A percentile compares a stretch with the other conserved stretches of the same genome.
phyloP scores from a whole-genome alignment of 2,329 filamentous ascomycete genomes.

The Thelonectria blattea region DNA sequence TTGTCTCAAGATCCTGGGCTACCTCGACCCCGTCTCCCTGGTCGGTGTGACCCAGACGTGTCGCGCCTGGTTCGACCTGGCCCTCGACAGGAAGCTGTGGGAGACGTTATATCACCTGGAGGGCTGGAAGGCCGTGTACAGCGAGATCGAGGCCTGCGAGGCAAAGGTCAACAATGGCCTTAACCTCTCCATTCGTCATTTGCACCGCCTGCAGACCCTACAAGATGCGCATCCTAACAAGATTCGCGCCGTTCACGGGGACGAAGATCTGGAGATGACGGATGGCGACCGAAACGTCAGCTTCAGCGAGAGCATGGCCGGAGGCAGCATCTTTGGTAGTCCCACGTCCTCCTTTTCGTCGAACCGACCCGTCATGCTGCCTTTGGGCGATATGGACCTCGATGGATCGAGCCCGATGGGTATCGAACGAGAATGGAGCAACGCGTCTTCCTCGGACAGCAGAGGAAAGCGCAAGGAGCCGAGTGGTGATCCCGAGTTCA shows the following conservation, averaged over 20 bases:
- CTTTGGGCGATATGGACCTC: constrained; percentile 41
- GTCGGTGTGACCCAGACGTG: constrained; percentile 81
- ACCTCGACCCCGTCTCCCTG: constrained; percentile 81
- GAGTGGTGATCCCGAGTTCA: constrained; percentile 41
- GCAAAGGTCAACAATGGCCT: constrained; percentile 57
- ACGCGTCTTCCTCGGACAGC: constrained; percentile 37
- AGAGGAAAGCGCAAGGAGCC: constrained; percentile 47
- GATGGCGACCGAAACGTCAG: constrained; percentile 43
- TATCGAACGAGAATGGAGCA: constrained; percentile 40
- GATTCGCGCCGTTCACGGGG: constrained; percentile 58
- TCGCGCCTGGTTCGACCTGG: constrained; percentile 79
- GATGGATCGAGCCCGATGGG: constrained; percentile 38
- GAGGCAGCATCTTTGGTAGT: constrained; percentile 45
- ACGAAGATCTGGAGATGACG: constrained; percentile 57
- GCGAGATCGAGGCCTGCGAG: constrained; percentile 72
- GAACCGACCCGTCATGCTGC: constrained; percentile 33
- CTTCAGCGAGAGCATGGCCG: constrained; percentile 31
- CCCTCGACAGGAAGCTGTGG: constrained; percentile 87
- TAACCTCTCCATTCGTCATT: constrained; percentile 46
- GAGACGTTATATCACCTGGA: constrained; percentile 81
- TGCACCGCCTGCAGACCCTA: constrained; percentile 52
- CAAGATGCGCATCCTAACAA: constrained; percentile 59
- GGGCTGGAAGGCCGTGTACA: constrained; percentile 78
- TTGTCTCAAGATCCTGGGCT: constrained; percentile 85
- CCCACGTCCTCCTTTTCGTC: constrained; percentile 42